phyloP scores from a whole-genome alignment of 1,284 basidiomycete species.

The Rugosomyces carneus region DNA sequence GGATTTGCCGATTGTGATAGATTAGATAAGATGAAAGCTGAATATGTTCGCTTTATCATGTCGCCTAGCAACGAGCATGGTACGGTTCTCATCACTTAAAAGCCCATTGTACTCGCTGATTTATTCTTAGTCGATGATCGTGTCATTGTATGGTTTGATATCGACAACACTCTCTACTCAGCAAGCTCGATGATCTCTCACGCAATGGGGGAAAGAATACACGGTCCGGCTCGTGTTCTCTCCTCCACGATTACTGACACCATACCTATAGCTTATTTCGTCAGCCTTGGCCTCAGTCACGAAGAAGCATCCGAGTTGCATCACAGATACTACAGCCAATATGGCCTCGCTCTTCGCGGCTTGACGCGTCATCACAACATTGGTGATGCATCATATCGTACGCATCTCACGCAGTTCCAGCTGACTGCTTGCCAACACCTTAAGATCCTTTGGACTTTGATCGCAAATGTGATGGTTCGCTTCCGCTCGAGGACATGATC shows the following conservation, averaged over 20 bases:
- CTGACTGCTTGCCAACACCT: not conserved
- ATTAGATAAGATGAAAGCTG: slow-evolving; percentile 22
- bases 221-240: slow-evolving; percentile 38
- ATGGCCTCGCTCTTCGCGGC: slow-evolving; percentile 83
- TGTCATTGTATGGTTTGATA: slow-evolving; percentile 73
- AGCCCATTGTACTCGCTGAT: slow-evolving; percentile 2
- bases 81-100: slow-evolving; percentile 1
- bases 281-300: slow-evolving; percentile 59
- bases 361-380: slow-evolving; percentile 75
- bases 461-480: slow-evolving; percentile 73
- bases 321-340: slow-evolving; percentile 69
- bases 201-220: slow-evolving; percentile 78
- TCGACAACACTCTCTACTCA: slow-evolving; percentile 84
- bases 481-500: slow-evolving; percentile 81
- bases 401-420: not conserved
- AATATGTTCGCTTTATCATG: slow-evolving; percentile 5
- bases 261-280: slow-evolving; percentile 60
- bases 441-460: slow-evolving; percentile 86
- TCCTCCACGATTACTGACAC: slow-evolving; percentile 4
- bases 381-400: slow-evolving; percentile 40
- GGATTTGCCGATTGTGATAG: slow-evolving; percentile 25
- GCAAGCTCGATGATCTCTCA: slow-evolving; percentile 70
- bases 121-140: slow-evolving; percentile 39
- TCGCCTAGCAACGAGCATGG: slow-evolving; percentile 6
- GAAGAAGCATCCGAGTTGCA: slow-evolving; percentile 73